Evolutionary conservation across 306 rosid species (phyloP).

Genomic region (Rosa rugosa): DNA sequence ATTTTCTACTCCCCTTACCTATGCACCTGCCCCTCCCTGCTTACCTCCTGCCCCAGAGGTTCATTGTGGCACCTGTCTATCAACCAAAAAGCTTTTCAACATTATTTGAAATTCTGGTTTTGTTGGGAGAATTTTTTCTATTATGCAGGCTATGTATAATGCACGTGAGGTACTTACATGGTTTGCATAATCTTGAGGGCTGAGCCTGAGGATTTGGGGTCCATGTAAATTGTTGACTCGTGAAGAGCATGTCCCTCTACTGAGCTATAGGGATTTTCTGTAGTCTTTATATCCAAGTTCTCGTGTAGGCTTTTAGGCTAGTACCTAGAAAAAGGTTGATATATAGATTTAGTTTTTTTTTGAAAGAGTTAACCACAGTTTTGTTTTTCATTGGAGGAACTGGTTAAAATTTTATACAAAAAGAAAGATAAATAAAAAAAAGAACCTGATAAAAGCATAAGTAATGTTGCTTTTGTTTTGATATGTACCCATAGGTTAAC

Average conservation of each 20-base stretch:
- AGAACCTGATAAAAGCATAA: conserved; percentile 2
- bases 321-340: too few species aligned
- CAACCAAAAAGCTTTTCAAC: background rate
- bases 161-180: background rate
- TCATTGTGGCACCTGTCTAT: background rate
- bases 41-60: background rate
- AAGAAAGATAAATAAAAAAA: background rate
- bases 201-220: background rate
- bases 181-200: background rate
- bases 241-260: background rate
- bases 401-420: background rate
- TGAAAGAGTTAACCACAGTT: background rate
- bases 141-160: background rate
- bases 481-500: background rate
- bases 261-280: background rate
- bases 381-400: background rate
- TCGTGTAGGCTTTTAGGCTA: background rate
- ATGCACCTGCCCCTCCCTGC: background rate
- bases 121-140: background rate
- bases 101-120: background rate
- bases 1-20: background rate
- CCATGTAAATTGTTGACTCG: background rate
- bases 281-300: background rate
- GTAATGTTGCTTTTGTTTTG: background rate
- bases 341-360: background rate